phyloP scores from a whole-genome alignment of 169 alveolate species.

The Plasmodium chabaudi region DNA sequence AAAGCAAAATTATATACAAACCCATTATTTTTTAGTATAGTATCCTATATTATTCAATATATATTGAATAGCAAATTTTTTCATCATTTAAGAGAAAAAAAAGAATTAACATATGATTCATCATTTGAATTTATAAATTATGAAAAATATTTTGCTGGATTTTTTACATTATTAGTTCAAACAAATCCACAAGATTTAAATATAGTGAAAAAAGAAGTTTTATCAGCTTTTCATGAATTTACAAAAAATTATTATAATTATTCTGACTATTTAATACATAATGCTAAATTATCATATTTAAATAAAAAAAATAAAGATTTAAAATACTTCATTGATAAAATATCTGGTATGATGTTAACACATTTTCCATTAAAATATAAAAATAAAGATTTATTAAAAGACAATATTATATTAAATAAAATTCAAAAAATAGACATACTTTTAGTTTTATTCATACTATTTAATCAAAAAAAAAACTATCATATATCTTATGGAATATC shows the following conservation, averaged over 20 bases:
- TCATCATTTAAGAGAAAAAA: slow-evolving; percentile 85
- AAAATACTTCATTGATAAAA: slow-evolving; percentile 58
- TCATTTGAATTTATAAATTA: slow-evolving; percentile 85
- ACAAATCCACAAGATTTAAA: slow-evolving; percentile 82
- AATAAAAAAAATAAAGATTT: slow-evolving; percentile 76
- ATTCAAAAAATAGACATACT: slow-evolving; percentile 67
- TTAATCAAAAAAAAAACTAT: slow-evolving; percentile 47
- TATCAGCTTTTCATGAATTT: slow-evolving; percentile 36
- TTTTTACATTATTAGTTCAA: slow-evolving; percentile 84
- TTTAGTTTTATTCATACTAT: slow-evolving; percentile 40
- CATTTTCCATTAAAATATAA: slow-evolving; percentile 66
- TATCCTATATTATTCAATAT: slow-evolving; percentile 59
- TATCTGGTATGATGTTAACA: slow-evolving; percentile 54
- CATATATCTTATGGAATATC: slow-evolving; percentile 73
- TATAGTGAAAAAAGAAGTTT: slow-evolving; percentile 78
- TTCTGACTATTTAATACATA: slow-evolving; percentile 73
- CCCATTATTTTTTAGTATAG: slow-evolving; percentile 54
- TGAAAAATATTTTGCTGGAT: slow-evolving; percentile 86
- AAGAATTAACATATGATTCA: slow-evolving; percentile 89
- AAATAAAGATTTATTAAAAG: slow-evolving; percentile 45
- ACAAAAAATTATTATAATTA: slow-evolving; percentile 49
- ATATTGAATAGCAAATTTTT: slow-evolving; percentile 60
- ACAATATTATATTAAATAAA: slow-evolving; percentile 52
- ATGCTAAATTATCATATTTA: slow-evolving; percentile 53
- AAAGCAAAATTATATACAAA: slow-evolving; percentile 77